phyloP scores from a whole-genome alignment of 2,329 filamentous ascomycete genomes.

The Exserohilum turcica region DNA sequence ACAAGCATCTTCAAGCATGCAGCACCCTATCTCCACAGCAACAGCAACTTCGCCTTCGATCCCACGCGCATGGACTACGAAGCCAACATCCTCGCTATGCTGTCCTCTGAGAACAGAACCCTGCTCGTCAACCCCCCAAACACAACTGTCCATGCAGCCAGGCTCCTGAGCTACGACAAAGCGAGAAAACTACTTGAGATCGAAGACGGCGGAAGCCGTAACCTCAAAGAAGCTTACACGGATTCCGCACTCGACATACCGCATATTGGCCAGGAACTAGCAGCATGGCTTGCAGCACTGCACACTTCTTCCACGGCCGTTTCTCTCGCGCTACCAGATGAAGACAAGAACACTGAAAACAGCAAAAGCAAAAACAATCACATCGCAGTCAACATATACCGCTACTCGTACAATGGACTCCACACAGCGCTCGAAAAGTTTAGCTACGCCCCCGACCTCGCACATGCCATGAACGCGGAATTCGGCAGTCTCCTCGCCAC shows the following conservation, averaged over 20 bases:
- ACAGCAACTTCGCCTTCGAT: slow-evolving; percentile 33
- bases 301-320: slow-evolving; percentile 24
- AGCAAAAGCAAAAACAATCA: slow-evolving; percentile 31
- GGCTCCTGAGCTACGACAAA: slow-evolving; percentile 31
- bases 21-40: slow-evolving; percentile 34
- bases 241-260: slow-evolving; percentile 25
- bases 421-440: slow-evolving; percentile 25
- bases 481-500: slow-evolving; percentile 34
- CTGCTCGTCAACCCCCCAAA: not conserved
- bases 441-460: slow-evolving; percentile 33
- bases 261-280: slow-evolving; percentile 32
- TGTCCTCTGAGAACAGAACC: slow-evolving; percentile 12
- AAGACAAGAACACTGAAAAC: not conserved
- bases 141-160: slow-evolving; percentile 24
- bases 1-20: slow-evolving; percentile 45
- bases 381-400: slow-evolving; percentile 34
- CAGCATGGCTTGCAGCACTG: slow-evolving; percentile 41
- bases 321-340: slow-evolving; percentile 13
- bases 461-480: slow-evolving; percentile 29
- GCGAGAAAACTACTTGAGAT: slow-evolving; percentile 37
- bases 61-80: slow-evolving; percentile 45
- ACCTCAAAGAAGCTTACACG: slow-evolving; percentile 42
- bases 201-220: slow-evolving; percentile 36
- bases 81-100: slow-evolving; percentile 26
- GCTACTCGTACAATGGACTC: slow-evolving; percentile 40